Evolutionary conservation across 805 yeast genomes (phyloP).

Genomic region (Ogataea corticis): DNA sequence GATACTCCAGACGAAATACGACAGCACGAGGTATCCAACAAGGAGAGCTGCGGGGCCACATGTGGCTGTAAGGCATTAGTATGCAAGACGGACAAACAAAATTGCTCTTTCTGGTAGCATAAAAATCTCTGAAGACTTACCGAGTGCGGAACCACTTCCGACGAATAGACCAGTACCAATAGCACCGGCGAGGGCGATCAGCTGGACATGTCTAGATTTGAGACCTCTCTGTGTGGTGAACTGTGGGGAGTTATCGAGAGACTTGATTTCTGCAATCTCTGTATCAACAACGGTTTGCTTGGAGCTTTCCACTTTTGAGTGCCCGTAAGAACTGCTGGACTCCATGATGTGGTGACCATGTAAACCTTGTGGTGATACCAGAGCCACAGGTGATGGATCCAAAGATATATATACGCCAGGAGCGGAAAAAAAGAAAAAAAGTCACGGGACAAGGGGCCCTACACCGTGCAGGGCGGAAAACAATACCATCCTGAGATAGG

Average conservation of each 20-base stretch:
- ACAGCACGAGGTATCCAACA: slow-evolving; percentile 62
- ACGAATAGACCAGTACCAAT: slow-evolving; percentile 64
- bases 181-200: slow-evolving; percentile 72
- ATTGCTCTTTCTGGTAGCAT: too few species aligned
- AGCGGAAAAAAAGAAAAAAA: neutral
- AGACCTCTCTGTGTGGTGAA: slow-evolving; percentile 40
- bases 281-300: slow-evolving; percentile 1
- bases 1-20: slow-evolving; percentile 62
- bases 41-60: slow-evolving; percentile 42
- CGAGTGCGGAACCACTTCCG: slow-evolving; percentile 45
- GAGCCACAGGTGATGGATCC: too few species aligned
- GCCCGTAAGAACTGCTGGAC: neutral
- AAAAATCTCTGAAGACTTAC: slow-evolving; percentile 1
- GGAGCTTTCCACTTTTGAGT: slow-evolving; percentile 1
- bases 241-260: slow-evolving; percentile 1
- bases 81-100: too few species aligned
- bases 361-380: too few species aligned
- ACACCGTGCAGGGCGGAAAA: neutral
- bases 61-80: slow-evolving; percentile 9
- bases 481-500: neutral
- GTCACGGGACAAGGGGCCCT: neutral
- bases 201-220: slow-evolving; percentile 53
- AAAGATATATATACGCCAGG: neutral
- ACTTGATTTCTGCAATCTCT: slow-evolving; percentile 9
- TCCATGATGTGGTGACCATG: too few species aligned